Evolutionary conservation across 2,329 filamentous ascomycete genomes (phyloP).

Genomic region (Arthrinium phaeospermum): DNA sequence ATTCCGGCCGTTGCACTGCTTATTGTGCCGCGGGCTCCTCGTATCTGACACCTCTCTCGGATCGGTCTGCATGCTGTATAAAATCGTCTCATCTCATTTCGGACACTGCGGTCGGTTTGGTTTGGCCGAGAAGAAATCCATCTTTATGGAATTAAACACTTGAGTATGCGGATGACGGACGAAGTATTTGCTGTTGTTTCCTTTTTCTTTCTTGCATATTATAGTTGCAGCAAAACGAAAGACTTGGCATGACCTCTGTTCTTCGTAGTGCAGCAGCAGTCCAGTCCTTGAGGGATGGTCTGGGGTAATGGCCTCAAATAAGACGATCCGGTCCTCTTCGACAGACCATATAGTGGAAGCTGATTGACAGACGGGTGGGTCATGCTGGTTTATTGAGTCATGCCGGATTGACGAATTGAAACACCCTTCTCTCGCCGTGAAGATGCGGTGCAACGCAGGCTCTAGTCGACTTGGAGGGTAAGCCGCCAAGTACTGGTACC

Average conservation of each 20-base stretch:
- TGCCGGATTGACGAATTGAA: conserved; percentile 1
- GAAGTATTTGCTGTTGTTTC: neutral
- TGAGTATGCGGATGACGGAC: neutral
- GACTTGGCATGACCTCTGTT: neutral
- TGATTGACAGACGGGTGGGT: neutral
- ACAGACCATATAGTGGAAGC: neutral
- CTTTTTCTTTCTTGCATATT: neutral
- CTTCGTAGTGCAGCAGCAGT: neutral
- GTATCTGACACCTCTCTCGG: neutral
- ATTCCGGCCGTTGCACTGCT: neutral
- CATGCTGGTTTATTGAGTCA: conserved; percentile 7
- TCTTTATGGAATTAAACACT: neutral
- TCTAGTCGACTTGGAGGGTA: conserved; percentile 4
- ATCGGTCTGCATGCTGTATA: neutral
- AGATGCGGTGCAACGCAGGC: neutral
- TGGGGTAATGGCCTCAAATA: conserved; percentile 15
- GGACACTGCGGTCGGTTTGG: neutral
- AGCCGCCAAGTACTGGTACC: conserved; percentile 6
- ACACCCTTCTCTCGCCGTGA: neutral
- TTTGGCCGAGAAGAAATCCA: neutral
- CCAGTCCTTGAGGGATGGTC: neutral
- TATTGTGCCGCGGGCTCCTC: neutral
- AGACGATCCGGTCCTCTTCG: neutral
- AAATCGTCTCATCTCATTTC: neutral
- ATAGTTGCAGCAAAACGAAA: neutral